Base-by-base conservation (phyloP, 768 basidiomycete genomes). In the Fomitopsis serialis region DNA sequence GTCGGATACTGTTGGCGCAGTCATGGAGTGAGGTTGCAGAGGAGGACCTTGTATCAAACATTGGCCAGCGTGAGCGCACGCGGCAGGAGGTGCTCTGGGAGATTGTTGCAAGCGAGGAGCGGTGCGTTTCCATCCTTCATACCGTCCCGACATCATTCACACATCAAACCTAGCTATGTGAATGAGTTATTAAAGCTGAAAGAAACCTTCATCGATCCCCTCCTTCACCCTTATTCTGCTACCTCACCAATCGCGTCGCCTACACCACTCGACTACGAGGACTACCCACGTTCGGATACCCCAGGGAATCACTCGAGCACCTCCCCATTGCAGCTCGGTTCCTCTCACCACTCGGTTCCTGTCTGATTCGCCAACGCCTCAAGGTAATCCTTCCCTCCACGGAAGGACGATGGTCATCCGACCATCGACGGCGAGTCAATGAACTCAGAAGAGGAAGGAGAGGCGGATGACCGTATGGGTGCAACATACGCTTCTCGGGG, bases 1-100 rank as follows among this genome's bases (percentile, higher is more conserved):
- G 82, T 57, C 81, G 85, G 42, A 89, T 93, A 54, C 75, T 90
- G 37, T 80, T 87, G 27, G 88, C 85, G 1, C 71, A 81, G 57
- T 90, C 88, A 19, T 98, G 95, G 95, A 95, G 92, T 64, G 91
- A 96, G 67, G 88, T 87, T 58, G 92, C 94, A 10, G 93, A 95
- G 67, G 92, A 91, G 52, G 95, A 98, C 69, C 81, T 98, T 42
- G 90, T 98, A 19, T 85, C 86, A 43, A 92, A 98, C 65, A 76
- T 98, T 34, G 92, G 93, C n/a, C 85, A 92, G 43, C 83, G 92
- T 55, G 95, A 98, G 68, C 82, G 95, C 54, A 97, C 95, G 36
- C 81, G 95, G 49, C 95, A 98, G 69, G 95, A 98, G 72, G 95
- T 98, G 6, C 70, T 98, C 24, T 97, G 92, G 75, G 95, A 98